phyloP scores from a whole-genome alignment of 2,329 filamentous ascomycete genomes.

The Helicocarpus griseus region DNA sequence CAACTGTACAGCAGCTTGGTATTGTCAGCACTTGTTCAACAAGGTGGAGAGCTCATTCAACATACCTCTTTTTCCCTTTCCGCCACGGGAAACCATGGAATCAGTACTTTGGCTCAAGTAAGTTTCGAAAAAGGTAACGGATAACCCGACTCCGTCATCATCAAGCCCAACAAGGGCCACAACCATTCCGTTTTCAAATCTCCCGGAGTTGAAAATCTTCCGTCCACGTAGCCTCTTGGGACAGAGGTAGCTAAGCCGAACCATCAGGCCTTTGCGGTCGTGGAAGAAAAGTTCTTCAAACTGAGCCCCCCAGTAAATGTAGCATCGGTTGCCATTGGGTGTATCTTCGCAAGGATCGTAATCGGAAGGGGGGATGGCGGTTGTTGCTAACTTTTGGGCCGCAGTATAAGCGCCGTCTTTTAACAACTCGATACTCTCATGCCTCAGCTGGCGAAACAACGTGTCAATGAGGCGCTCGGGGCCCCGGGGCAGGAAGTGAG shows the following conservation, averaged over 20 bases:
- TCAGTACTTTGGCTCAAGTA: slow-evolving; percentile 13
- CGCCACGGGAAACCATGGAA: slow-evolving; percentile 15
- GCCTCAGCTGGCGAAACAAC: slow-evolving; percentile 17
- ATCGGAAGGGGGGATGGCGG: slow-evolving; percentile 3
- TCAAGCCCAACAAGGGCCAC: slow-evolving; percentile 20
- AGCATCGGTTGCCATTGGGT: slow-evolving; percentile 11
- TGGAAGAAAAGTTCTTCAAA: slow-evolving; percentile 15
- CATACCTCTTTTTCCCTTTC: slow-evolving; percentile 16
- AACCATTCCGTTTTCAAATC: slow-evolving; percentile 22
- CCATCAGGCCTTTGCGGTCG: slow-evolving; percentile 13
- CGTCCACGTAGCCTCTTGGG: slow-evolving; percentile 17
- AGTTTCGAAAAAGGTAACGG: slow-evolving; percentile 19
- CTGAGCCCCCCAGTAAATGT: slow-evolving; percentile 12
- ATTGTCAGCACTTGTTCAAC: not conserved
- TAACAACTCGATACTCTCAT: slow-evolving; percentile 13
- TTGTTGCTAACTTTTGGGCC: slow-evolving; percentile 10
- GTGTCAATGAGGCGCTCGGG: slow-evolving; percentile 14
- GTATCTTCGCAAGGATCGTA: slow-evolving; percentile 14
- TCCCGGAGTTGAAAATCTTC: slow-evolving; percentile 14
- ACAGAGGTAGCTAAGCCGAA: slow-evolving; percentile 22
- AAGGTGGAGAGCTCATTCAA: not conserved
- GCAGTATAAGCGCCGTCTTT: slow-evolving; percentile 16
- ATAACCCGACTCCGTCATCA: slow-evolving; percentile 14
- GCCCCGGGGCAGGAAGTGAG: slow-evolving; percentile 11
- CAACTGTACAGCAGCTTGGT: slow-evolving; percentile 12